Evolutionary conservation across 768 basidiomycete genomes (phyloP), one percentile per base, ranked within the genome.

Genomic region (Lentinula boryana): DNA sequence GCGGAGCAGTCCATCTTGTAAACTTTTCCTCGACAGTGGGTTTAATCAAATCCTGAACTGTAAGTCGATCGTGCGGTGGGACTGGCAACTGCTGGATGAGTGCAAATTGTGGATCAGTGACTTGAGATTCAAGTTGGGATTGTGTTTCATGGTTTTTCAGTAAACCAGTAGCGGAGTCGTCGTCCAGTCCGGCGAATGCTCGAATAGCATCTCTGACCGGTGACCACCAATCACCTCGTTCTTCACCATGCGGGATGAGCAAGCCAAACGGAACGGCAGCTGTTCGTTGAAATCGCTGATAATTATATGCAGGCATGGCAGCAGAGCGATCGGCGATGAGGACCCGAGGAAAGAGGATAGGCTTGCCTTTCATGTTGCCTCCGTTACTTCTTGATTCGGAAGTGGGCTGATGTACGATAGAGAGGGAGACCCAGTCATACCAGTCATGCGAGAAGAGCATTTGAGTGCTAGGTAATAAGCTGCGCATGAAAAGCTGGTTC

Each of bases 371-470:
- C 46, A 84, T 80, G 5, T 2, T 48, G 8, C 57, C 57, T 31
- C 40, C 38, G 12, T 32, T 32, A 15, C 9, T 3, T 31, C 38
- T 56, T 4, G 55, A 56, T 31, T 56, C 40, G 6, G 57, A 58
- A 4, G 54, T 27, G 10, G 36, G 18, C 36, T 23, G 35, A n/a
- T 32, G 18, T 32, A 52, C 38, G 23, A 32, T 18, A 41, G 58
- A 52, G 10, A 60, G 48, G 5, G 35, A 18, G 18, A 81, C 79
- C 52, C 93, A 86, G 68, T 96, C 95, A 32, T 77, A 77, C 86
- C 93, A 95, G 72, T 96, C 95, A 64, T 85, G 81, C 50, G 79
- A 75, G 72, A 89, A 95, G 71, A 95, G 93, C 75, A 90, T 84
- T 1, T 84, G 82, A 58, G 85, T 76, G 2, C 87, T 89, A 1